Conservation (phyloP, 306 rosid genomes). For the Lablab purpureus region DNA sequence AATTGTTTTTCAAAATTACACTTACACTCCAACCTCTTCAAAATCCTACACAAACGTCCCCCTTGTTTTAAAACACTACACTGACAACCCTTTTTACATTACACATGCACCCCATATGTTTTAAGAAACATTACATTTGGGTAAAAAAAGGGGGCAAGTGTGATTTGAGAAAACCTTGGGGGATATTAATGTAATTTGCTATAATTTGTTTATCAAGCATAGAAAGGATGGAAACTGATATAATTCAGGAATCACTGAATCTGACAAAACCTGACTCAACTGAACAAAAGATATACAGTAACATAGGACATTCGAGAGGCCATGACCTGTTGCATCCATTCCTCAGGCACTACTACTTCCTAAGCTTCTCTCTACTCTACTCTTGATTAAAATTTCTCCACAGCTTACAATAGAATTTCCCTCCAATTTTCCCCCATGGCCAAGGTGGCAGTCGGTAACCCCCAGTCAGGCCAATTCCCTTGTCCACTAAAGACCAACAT, state of each 20-base stretch:
- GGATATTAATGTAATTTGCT: no score
- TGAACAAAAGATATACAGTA: neutral
- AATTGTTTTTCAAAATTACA: no score
- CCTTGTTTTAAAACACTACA: no score
- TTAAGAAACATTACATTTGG: no score
- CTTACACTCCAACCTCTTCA: no score
- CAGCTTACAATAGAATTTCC: constrained; percentile 1
- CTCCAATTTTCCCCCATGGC: neutral
- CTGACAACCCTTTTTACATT: no score
- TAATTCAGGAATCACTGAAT: neutral
- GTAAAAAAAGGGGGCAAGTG: no score
- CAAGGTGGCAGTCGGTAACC: neutral
- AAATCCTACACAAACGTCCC: no score
- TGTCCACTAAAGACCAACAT: neutral
- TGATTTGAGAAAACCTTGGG: no score
- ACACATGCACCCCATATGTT: no score
- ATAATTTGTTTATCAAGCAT: neutral
- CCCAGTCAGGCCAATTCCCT: neutral
- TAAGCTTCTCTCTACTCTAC: neutral
- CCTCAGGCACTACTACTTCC: neutral
- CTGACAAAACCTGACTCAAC: neutral
- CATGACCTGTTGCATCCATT: neutral
- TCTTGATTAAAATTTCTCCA: neutral
- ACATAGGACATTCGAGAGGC: neutral
- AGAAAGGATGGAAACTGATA: constrained; percentile 7